These are phyloP conservation scores for Gautieria morchelliformis DNA, from an alignment of 768 basidiomycete genomes.

Conservation along the genomic window DNA sequence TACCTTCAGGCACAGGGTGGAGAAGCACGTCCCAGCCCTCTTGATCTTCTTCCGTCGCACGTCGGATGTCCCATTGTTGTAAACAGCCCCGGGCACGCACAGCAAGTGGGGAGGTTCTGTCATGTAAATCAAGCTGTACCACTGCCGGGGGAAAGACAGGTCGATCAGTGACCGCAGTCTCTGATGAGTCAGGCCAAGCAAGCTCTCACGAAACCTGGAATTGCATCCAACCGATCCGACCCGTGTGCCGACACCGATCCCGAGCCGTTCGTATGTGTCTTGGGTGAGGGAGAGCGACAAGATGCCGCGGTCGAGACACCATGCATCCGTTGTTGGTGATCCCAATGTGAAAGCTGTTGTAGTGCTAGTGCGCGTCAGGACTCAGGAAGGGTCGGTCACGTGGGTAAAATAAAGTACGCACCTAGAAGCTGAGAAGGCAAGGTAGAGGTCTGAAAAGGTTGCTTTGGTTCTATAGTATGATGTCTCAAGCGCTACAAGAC, in stretches of 20 bases:
- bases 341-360: constrained; percentile 16
- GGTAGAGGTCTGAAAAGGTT: not conserved
- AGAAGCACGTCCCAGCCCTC: constrained; percentile 39
- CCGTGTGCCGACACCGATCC: constrained; percentile 43
- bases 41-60: constrained; percentile 22
- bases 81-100: constrained; percentile 1
- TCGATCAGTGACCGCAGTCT: not conserved
- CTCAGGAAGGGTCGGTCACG: not conserved
- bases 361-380: not conserved
- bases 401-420: not conserved
- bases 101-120: not conserved
- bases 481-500: not conserved
- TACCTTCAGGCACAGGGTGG: constrained; percentile 8
- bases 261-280: constrained; percentile 39
- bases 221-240: not conserved
- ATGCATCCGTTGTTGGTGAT: constrained; percentile 35
- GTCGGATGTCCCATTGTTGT: constrained; percentile 37
- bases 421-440: not conserved
- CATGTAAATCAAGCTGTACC: constrained; percentile 2
- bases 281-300: constrained; percentile 49
- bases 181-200: not conserved
- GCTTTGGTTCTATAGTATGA: not conserved
- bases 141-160: not conserved
- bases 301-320: constrained; percentile 62
- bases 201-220: not conserved